Evolutionary conservation across 352 stramenopile genomes (phyloP), one percentile per base, ranked within the genome.

Genomic region (Phytophthora hibernalis): DNA sequence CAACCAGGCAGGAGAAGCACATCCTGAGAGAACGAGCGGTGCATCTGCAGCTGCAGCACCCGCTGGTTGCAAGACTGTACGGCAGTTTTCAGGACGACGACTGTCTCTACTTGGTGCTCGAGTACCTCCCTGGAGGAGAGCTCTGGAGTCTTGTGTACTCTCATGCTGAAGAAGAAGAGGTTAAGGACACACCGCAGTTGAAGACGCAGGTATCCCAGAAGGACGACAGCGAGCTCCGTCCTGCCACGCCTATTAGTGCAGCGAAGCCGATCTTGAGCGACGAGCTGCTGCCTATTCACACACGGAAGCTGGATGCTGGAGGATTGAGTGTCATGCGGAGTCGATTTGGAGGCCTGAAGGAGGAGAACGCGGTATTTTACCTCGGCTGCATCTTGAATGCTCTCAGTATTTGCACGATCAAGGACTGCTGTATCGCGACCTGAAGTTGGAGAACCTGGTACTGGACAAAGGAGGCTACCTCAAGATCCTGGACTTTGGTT

Each of bases 361-460:
- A 90, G 38, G 65, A 88, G 47, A 70, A 85, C 48, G 79, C 82
- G 0, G 74, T 77, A 18, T 98, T 98, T 68, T 99, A 98, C 60
- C 74, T 95, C 7, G 85, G 83, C 3, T 96, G 97, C 63, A 96
- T 98, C 59, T 65, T 90, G 16, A 80, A 80, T 40, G 92, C 81
- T 13, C 67, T 94, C 30, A 88, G 68, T 95, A 94, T 40, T 68
- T 96, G 18, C 88, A 96, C 59, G 74, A 66, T 5, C 62, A 87
- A 31, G 79, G 72, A 20, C 72, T 92, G 63, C 74, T 96, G 26
- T 97, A 97, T 53, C 87, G 91, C 9, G 91, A 97, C 65, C 70
- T 97, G n/a, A 97, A 97, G 68, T 81, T 92, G 9, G 91, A 97
- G 67, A 97, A 97, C 64, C 61, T 97, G 11, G 80, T 97, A 37